Evolutionary conservation across 768 basidiomycete genomes (phyloP), one percentile per base, ranked within the genome.

Genomic region (Rhodotorula paludigena): DNA sequence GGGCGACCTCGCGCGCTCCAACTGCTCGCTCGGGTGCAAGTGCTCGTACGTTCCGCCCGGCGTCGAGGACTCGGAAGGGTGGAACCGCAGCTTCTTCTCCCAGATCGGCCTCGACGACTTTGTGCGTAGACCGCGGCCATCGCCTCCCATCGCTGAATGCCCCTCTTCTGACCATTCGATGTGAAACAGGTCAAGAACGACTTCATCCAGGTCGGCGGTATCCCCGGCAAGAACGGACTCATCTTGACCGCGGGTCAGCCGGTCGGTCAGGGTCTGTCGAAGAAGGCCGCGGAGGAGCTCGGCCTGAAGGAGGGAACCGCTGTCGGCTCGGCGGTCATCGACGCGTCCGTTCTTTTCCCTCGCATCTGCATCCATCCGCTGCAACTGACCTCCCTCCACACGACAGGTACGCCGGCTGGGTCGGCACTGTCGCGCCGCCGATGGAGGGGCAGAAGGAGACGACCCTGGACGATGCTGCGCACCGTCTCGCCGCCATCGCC

Each of bases 21-120:
- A 84, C 77, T 98, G 96, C 79, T 98, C 93, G 3, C 81, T 97
- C 54, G 90, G 91, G 1, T 99, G 94, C 83, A 98, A 98, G 80
- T 97, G 89, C 79, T 90, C 89, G 14, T 97, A 86, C 78, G 85
- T 96, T 38, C 92, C 94, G 1, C 83, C 82, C 30, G 81, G 80
- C 20, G 78, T 75, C n/a, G 78, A 79, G 54, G 75, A 83, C 82
- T 75, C 76, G 62, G 80, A 80, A 33, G 96, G 94, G 16, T 98
- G 96, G 93, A 86, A 92, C 73, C 82, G 84, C 20, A 85, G 88
- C 23, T 97, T 98, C 80, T 92, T 98, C 79, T 77, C 83, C 57
- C 81, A 83, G 75, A 96, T 98, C 58, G 96, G 93, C 23, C 82
- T 96, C 16, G 83, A 78, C 7, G 84, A 86, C 63, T 82, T 92